Conservation (phyloP, 192 early-diverging fungal genomes). For the Coemansia sp. region DNA sequence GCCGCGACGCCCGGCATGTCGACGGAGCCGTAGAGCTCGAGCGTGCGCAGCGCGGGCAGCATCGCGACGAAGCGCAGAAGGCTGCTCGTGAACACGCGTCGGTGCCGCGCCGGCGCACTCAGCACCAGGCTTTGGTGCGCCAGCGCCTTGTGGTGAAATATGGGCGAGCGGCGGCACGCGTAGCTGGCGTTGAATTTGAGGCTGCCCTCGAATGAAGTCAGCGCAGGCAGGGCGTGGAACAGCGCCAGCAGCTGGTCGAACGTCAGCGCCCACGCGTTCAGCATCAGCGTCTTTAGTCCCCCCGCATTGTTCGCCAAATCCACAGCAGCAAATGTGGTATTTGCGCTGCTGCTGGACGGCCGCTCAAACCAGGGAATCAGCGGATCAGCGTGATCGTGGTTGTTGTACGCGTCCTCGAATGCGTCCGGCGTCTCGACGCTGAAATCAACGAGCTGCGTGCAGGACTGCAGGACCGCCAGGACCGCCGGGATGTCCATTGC, state of each 20-base stretch:
- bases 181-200: slow-evolving; percentile 14
- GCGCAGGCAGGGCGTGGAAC: not conserved
- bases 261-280: slow-evolving; percentile 39
- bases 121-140: slow-evolving; percentile 26
- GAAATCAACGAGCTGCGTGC: slow-evolving; percentile 16
- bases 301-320: too few species aligned
- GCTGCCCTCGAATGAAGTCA: slow-evolving; percentile 34
- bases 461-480: not conserved
- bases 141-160: slow-evolving; percentile 8
- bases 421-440: slow-evolving; percentile 26
- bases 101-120: slow-evolving; percentile 4
- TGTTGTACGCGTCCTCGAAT: slow-evolving; percentile 38
- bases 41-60: slow-evolving; percentile 13
- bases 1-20: too few species aligned
- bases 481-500: not conserved
- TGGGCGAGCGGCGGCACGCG: slow-evolving; percentile 7
- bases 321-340: not conserved
- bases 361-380: slow-evolving; percentile 3
- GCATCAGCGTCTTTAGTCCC: too few species aligned
- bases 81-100: slow-evolving; percentile 22
- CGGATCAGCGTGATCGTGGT: not conserved
- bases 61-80: slow-evolving; percentile 16
- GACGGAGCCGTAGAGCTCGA: slow-evolving; percentile 35
- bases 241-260: slow-evolving; percentile 29
- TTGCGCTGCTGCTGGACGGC: not conserved